Evolutionary conservation across 106 monocot species (phyloP).

Genomic region (Dendrobium catenatum): DNA sequence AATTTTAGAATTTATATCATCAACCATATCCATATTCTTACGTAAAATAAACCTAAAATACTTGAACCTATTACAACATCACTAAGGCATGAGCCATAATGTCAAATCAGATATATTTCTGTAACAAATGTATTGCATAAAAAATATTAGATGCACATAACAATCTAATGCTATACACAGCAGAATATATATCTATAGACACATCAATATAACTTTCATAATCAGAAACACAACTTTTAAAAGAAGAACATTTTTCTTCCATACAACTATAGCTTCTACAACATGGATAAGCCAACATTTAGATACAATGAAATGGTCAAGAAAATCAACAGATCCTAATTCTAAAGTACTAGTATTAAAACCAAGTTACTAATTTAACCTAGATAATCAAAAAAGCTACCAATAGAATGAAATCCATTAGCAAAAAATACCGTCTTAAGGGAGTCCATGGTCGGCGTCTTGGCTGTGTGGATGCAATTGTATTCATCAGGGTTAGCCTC

Average conservation of each 20-base stretch:
- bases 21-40: too few relatives aligned
- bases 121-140: background rate
- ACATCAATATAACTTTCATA: background rate
- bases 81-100: background rate
- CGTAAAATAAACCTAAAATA: too few relatives aligned
- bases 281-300: background rate
- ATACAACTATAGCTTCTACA: background rate
- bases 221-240: background rate
- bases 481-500: constrained; percentile 63
- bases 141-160: background rate
- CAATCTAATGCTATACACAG: background rate
- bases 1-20: too few relatives aligned
- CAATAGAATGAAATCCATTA: background rate
- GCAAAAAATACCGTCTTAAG: constrained; percentile 40
- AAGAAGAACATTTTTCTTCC: background rate
- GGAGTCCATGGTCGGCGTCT: constrained; percentile 73
- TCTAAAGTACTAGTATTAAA: background rate
- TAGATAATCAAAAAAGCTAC: background rate
- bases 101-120: background rate
- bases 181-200: background rate
- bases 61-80: background rate
- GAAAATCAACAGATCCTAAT: background rate
- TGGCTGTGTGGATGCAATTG: constrained; percentile 63
- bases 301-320: background rate
- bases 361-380: background rate